A percentile compares a stretch with the other conserved stretches of the same genome.
phyloP scores from a whole-genome alignment of 345 rosid genomes.

The Limnanthes douglasii region DNA sequence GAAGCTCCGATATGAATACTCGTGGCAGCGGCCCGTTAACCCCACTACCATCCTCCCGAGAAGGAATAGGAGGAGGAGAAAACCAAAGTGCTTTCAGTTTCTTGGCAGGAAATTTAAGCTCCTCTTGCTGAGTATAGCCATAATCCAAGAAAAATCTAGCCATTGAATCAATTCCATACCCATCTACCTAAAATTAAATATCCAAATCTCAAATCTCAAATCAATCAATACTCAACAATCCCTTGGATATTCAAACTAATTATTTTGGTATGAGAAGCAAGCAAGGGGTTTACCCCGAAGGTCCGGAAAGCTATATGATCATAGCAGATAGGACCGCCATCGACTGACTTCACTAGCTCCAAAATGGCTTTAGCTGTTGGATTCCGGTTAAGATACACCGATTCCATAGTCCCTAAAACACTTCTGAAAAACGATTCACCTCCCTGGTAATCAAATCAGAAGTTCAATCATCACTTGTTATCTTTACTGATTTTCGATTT shows the following conservation, averaged over 20 bases:
- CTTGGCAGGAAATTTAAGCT: constrained; percentile 83
- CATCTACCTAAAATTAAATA: constrained; percentile 27
- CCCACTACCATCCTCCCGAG: constrained; percentile 28
- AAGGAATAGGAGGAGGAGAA: constrained; percentile 50
- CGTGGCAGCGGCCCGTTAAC: constrained; percentile 73
- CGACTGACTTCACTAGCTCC: constrained; percentile 47
- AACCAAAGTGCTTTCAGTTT: constrained; percentile 89
- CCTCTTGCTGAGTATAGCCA: constrained; percentile 64
- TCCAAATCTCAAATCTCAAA: not conserved
- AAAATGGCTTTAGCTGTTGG: constrained; percentile 77
- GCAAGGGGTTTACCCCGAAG: constrained; percentile 41
- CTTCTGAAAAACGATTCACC: constrained; percentile 56
- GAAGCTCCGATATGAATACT: constrained; percentile 85
- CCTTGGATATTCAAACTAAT: not conserved
- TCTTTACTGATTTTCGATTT: no score
- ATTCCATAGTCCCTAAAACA: constrained; percentile 54
- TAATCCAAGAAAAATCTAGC: constrained; percentile 66
- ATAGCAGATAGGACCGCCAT: constrained; percentile 42
- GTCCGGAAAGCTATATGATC: constrained; percentile 95
- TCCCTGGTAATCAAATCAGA: constrained; percentile 21
- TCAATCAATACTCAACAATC: not conserved
- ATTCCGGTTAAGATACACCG: constrained; percentile 54
- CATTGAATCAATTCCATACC: constrained; percentile 73
- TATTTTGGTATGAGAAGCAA: not conserved
- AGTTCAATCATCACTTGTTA: not conserved